Evolutionary conservation across 768 basidiomycete species (phyloP).

Genomic region (Naganishia antarctica): DNA sequence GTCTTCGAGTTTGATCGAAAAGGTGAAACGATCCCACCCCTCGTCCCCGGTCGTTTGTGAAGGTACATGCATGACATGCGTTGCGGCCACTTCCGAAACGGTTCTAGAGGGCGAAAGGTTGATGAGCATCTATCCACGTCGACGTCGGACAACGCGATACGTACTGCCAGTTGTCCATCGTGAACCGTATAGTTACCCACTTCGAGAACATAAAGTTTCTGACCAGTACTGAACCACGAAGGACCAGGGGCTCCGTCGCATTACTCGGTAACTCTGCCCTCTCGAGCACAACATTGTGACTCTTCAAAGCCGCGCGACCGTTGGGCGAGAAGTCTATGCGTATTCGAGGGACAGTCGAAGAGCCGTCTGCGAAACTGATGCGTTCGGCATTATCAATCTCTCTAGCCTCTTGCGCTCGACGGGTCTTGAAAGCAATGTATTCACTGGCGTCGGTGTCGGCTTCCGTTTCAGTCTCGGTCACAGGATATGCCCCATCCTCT

Average conservation of each 20-base stretch:
- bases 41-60: constrained; percentile 43
- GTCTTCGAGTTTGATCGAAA: constrained; percentile 49
- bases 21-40: constrained; percentile 49
- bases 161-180: constrained; percentile 83
- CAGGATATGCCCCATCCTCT: constrained; percentile 51
- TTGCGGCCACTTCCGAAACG: constrained; percentile 44
- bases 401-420: constrained; percentile 40
- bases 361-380: constrained; percentile 36
- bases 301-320: constrained; percentile 27
- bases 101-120: constrained; percentile 32
- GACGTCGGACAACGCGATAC: constrained; percentile 20
- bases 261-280: constrained; percentile 45
- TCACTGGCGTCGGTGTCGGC: constrained; percentile 41
- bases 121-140: background rate
- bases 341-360: constrained; percentile 40
- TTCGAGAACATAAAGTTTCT: constrained; percentile 83
- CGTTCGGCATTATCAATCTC: constrained; percentile 39
- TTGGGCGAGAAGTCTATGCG: constrained; percentile 42
- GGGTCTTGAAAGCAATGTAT: constrained; percentile 46
- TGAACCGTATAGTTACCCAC: constrained; percentile 81
- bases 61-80: constrained; percentile 45
- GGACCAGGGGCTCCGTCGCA: constrained; percentile 49
- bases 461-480: constrained; percentile 55
- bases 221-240: constrained; percentile 70
- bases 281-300: constrained; percentile 51